Evolutionary conservation across 202 grass and related monocot genomes (phyloP), one percentile per base, ranked within the genome.

Genomic region (Brachypodium distachyon): DNA sequence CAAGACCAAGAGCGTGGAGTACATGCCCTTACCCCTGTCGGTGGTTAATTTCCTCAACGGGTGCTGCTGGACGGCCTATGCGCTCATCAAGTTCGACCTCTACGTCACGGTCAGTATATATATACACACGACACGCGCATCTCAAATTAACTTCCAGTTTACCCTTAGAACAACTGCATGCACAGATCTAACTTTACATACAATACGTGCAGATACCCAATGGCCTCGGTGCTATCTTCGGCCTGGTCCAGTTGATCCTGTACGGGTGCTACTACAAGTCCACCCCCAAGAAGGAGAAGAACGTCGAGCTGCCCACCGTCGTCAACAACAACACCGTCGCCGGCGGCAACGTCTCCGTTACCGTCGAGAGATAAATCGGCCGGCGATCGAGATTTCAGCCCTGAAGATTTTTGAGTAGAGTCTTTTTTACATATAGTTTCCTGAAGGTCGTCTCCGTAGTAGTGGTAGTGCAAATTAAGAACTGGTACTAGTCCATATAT

Each of bases 161-260:
- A n/a, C n/a, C n/a, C n/a, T n/a, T n/a, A n/a, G n/a, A n/a, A n/a
- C n/a, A n/a, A n/a, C n/a, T n/a, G n/a, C n/a, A n/a, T n/a, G n/a
- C n/a, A n/a, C n/a, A n/a, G n/a, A n/a, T n/a, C n/a, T n/a, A n/a
- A n/a, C n/a, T n/a, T n/a, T n/a, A n/a, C n/a, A n/a, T n/a, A n/a
- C n/a, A n/a, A n/a, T n/a, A n/a, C n/a, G n/a, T 71, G 51, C 59
- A 92, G 89, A 88, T 97, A 60, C 93, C 93, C 4, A 97, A 97
- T 21, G 90, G 68, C 61, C 70, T 97, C 26, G 90, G 93, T 0
- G 25, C 90, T 7, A 9, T 92, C 13, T 78, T 90, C 21, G 83
- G 82, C 61, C 6, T 73, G 16, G 25, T 61, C 3, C 93, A 97
- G 76, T 47, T 93, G 56, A 72, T 88, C 48, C 87, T 97, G 38